Evolutionary conservation across 345 rosid genomes (phyloP).

Genomic region (Clarkia xantiana): DNA sequence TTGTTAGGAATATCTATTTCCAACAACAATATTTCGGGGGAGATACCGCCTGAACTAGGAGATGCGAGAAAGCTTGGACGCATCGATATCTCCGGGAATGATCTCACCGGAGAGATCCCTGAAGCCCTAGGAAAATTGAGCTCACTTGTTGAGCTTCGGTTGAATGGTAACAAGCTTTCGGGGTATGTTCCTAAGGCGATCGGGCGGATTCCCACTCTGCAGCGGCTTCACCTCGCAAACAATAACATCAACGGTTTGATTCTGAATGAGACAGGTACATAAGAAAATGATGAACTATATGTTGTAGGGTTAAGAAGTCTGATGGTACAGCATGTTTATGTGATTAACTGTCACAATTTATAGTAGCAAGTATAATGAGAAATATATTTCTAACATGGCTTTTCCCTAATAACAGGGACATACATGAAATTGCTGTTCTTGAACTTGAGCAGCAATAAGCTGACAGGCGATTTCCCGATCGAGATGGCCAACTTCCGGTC

Average conservation of each 20-base stretch:
- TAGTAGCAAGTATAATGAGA: too few relatives aligned
- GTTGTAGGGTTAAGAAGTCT: too few relatives aligned
- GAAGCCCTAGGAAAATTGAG: slow-evolving; percentile 1
- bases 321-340: too few relatives aligned
- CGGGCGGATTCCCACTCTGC: not conserved
- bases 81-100: slow-evolving; percentile 7
- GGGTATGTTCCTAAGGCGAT: slow-evolving; percentile 7
- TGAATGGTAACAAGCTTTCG: slow-evolving; percentile 1
- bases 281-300: too few relatives aligned
- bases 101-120: slow-evolving; percentile 1
- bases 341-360: too few relatives aligned
- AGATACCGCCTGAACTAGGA: slow-evolving; percentile 7
- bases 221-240: not conserved
- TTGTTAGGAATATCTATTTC: slow-evolving; percentile 7
- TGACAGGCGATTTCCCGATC: not conserved
- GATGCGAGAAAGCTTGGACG: not conserved
- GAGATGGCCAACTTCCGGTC: slow-evolving; percentile 1
- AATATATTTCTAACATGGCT: too few relatives aligned
- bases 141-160: not conserved
- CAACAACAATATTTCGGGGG: slow-evolving; percentile 6
- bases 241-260: slow-evolving; percentile 7
- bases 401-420: not conserved
- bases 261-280: not conserved
- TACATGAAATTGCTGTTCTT: not conserved
- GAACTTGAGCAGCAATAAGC: slow-evolving; percentile 6